Evolutionary conservation across 768 basidiomycete genomes (phyloP).

Genomic region (Hypholoma fasciculare): DNA sequence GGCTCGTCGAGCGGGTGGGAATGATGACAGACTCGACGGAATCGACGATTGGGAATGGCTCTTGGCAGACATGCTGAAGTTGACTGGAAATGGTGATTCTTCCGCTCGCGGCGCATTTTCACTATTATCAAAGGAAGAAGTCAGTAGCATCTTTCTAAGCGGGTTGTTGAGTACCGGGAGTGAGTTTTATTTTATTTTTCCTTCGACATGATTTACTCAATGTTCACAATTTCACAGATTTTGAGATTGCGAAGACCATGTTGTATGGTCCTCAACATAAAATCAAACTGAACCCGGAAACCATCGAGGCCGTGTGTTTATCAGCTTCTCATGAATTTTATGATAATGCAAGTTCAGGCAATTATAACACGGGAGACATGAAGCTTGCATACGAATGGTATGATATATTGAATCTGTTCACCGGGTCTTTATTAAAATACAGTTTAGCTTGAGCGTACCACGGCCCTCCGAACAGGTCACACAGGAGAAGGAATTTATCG

Average conservation of each 20-base stretch:
- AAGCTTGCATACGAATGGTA: constrained; percentile 97
- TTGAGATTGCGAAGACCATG: constrained; percentile 65
- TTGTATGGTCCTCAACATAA: constrained; percentile 48
- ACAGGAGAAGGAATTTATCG: constrained; percentile 89
- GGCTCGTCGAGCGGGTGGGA: constrained; percentile 67
- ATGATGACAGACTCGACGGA: constrained; percentile 51
- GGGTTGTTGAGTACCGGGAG: constrained; percentile 87
- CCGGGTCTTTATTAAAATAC: neutral
- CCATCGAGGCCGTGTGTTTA: constrained; percentile 79
- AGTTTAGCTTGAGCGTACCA: constrained; percentile 72
- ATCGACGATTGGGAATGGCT: constrained; percentile 86
- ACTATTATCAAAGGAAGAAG: constrained; percentile 65
- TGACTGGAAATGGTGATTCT: constrained; percentile 63
- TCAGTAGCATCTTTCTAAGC: constrained; percentile 80
- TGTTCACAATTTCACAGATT: constrained; percentile 40
- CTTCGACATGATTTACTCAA: neutral
- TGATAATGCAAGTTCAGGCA: constrained; percentile 91
- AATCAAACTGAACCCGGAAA: constrained; percentile 45
- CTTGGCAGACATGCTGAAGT: constrained; percentile 87
- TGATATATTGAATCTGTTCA: constrained; percentile 4
- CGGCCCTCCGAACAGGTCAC: constrained; percentile 57
- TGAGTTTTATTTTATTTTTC: constrained; percentile 44
- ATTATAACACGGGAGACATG: constrained; percentile 93
- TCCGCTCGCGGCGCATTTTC: constrained; percentile 80
- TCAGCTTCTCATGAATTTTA: constrained; percentile 87